Base-by-base conservation (phyloP, 176 grass and related monocot genomes). In the Juncus inflexus region DNA sequence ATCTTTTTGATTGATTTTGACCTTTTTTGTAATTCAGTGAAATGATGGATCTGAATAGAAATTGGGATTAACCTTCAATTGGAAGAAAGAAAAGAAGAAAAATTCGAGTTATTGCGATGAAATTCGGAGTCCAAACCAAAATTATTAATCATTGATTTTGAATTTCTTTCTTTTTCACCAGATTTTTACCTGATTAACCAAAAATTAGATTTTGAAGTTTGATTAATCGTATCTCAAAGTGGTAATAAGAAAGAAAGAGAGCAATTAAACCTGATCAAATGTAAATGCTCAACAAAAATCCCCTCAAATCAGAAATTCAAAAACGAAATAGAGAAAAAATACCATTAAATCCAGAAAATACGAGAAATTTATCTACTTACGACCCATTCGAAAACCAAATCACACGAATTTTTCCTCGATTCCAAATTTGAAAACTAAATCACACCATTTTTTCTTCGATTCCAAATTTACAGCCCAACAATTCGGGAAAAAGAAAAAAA, bases 41-140 rank as follows among this genome's bases (percentile, higher is more conserved):
- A n/a, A 35, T n/a, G 47, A 69, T 69, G 50, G 36, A 69, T 55
- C 51, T 69, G 66, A 36, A 54, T 56, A 69, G 51, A 11, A 50
- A 66, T 10, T 36, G 36, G 4, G 50, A 67, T 54, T 54, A 67
- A 67, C 37, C 49, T 54, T 36, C 6, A 8, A 67, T 3, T 52
- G 37, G 0, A 37, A 7, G 15, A 54, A 67, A 40, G 19, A 55
- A 6, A 47, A 47, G 43, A 47, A 47, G 43, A 47, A 47, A 47
- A n/a, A 6, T 52, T 52, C 65, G 52, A 50, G 52, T 67, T 50
- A 45, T 67, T 67, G 65, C 19, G n/a, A 67, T 51, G 28, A 39
- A 35, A 35, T 7, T 35, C 9, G n/a, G 49, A 65, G 8, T 65
- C n/a, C 16, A 49, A 19, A 63, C 37, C 61, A 40, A 63, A 40